A percentile compares a stretch with the other conserved stretches of the same genome.
phyloP scores from a whole-genome alignment of 2,329 filamentous ascomycete species.

The Fusarium staphyleae region DNA sequence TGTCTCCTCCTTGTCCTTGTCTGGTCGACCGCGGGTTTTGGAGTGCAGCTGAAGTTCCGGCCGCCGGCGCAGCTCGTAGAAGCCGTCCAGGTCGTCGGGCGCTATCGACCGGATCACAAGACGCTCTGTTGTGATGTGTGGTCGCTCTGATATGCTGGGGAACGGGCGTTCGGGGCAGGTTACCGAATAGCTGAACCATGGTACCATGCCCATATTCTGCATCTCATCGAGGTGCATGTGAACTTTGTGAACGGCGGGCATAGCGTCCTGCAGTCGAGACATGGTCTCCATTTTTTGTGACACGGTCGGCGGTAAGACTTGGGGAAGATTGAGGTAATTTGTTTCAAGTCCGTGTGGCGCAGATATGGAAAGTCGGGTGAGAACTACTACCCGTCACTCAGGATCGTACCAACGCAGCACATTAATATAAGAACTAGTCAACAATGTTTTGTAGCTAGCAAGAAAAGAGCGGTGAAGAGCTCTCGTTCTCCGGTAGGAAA shows the following conservation, averaged over 20 bases:
- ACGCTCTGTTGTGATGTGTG: conserved; percentile 22
- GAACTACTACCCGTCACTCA: no score
- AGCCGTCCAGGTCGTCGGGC: conserved; percentile 23
- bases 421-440: no score
- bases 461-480: no score
- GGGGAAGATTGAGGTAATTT: no score
- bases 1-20: conserved; percentile 24
- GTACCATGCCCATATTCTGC: conserved; percentile 26
- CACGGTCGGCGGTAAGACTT: background rate
- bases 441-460: no score
- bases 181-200: conserved; percentile 33
- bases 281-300: conserved; percentile 22
- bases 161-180: conserved; percentile 25
- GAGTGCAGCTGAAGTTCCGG: conserved; percentile 14
- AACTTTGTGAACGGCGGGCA: conserved; percentile 16
- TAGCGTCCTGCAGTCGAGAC: conserved; percentile 13
- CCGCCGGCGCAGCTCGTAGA: conserved; percentile 19
- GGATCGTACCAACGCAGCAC: no score
- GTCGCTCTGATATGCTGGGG: conserved; percentile 19
- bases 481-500: no score
- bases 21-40: conserved; percentile 18
- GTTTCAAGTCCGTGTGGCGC: no score
- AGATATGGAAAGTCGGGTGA: no score
- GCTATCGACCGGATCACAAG: conserved; percentile 24
- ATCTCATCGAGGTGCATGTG: conserved; percentile 8